These are phyloP conservation scores for Daldinia concentrica DNA, from an alignment of 495 filamentous ascomycete species.

Conservation along the genomic window DNA sequence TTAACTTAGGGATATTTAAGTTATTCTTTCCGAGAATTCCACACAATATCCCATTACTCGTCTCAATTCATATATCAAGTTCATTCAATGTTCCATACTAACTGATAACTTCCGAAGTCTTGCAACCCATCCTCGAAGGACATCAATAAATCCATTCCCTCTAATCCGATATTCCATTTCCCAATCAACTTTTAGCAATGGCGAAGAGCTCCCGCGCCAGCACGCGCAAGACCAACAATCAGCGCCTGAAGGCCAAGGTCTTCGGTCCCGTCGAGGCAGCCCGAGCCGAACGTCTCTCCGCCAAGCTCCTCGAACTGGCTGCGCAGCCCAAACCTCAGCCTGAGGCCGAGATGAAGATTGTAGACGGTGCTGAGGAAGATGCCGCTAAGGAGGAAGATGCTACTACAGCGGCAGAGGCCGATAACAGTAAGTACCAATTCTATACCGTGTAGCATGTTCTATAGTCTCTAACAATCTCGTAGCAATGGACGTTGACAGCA, in stretches of 20 bases:
- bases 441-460: not conserved
- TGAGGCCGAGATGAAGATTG: slow-evolving; percentile 34
- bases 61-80: not conserved
- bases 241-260: slow-evolving; percentile 75
- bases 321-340: slow-evolving; percentile 66
- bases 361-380: slow-evolving; percentile 34
- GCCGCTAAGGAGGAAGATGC: slow-evolving; percentile 50
- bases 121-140: slow-evolving; percentile 5
- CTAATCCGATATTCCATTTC: not conserved
- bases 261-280: slow-evolving; percentile 82
- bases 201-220: slow-evolving; percentile 83
- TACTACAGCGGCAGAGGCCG: slow-evolving; percentile 10
- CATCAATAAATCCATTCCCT: not conserved
- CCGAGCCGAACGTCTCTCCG: slow-evolving; percentile 78
- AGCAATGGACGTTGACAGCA: slow-evolving; percentile 60
- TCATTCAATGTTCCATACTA: not conserved
- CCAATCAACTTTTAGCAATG: slow-evolving; percentile 61
- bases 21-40: not conserved
- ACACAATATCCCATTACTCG: not conserved
- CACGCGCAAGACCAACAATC: slow-evolving; percentile 78
- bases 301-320: slow-evolving; percentile 79
- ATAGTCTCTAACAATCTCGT: slow-evolving; percentile 28
- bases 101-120: slow-evolving; percentile 7
- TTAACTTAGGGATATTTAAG: not conserved
- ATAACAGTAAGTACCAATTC: slow-evolving; percentile 49